Conservation (phyloP, 352 stramenopile genomes). For the Salisapilia sapeloensis region DNA sequence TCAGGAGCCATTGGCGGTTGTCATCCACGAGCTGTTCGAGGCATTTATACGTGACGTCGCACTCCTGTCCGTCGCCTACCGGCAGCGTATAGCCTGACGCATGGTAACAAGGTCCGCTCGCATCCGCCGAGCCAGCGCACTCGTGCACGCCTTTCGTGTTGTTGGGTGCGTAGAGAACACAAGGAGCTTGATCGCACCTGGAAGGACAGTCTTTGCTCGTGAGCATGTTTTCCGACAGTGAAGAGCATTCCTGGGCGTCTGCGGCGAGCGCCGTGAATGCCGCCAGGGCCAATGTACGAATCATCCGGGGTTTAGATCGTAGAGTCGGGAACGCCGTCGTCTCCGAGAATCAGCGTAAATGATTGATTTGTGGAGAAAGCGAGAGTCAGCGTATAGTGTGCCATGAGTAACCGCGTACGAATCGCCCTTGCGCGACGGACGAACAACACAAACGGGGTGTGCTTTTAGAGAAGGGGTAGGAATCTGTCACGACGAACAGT, state of each 20-base stretch:
- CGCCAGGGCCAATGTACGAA: background rate
- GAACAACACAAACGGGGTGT: no score
- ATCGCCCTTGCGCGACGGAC: no score
- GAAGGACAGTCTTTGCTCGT: slow-evolving; percentile 25
- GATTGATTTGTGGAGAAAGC: no score
- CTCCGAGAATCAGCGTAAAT: no score
- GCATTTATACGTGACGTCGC: slow-evolving; percentile 41
- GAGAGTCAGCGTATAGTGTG: no score
- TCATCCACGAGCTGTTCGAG: slow-evolving; percentile 20
- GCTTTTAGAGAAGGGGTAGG: no score
- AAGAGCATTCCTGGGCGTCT: slow-evolving; percentile 12
- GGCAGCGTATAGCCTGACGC: slow-evolving; percentile 10
- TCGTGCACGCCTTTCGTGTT: no score
- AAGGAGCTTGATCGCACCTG: slow-evolving; percentile 12
- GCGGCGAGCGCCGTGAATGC: background rate
- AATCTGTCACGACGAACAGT: no score
- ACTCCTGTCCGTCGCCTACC: slow-evolving; percentile 6
- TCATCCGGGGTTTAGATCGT: no score
- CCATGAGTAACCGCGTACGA: no score
- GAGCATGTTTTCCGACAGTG: slow-evolving; percentile 24
- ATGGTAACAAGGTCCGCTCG: slow-evolving; percentile 15
- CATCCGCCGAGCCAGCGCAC: slow-evolving; percentile 9
- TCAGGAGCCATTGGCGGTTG: slow-evolving; percentile 15
- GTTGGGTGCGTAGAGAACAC: slow-evolving; percentile 34
- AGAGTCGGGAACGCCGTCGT: no score